Conservation (phyloP, 2,329 filamentous ascomycete species). For the Triangularia verruculosa region DNA sequence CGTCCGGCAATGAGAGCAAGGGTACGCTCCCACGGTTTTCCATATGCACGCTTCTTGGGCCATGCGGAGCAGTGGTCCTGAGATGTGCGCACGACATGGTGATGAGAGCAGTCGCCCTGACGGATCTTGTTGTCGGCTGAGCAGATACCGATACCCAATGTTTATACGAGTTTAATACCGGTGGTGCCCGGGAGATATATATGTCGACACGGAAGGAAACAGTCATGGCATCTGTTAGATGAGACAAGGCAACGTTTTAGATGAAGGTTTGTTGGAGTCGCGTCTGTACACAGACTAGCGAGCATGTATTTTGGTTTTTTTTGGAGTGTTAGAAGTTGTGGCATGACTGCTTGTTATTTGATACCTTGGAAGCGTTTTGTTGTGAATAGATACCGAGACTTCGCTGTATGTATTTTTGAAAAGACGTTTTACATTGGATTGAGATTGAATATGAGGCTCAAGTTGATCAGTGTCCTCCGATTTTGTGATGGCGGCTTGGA, state of each 20-base stretch:
- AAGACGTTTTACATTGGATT: not conserved
- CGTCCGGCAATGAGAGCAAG: not conserved
- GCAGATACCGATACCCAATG: conserved; percentile 3
- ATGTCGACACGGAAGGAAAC: not conserved
- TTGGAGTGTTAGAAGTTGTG: not conserved
- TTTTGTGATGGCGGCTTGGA: not conserved
- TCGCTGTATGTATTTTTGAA: not conserved
- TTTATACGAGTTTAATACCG: conserved; percentile 6
- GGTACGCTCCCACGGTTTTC: not conserved
- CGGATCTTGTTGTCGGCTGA: not conserved
- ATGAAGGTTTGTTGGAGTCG: not conserved
- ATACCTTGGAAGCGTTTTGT: conserved; percentile 2
- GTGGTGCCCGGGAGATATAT: not conserved
- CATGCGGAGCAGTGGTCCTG: not conserved
- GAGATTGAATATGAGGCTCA: not conserved
- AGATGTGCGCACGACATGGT: not conserved
- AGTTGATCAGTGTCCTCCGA: not conserved
- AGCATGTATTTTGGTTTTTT: not conserved
- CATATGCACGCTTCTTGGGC: not conserved
- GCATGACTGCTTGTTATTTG: conserved; percentile 2
- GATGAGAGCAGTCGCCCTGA: not conserved
- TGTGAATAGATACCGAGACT: conserved; percentile 1
- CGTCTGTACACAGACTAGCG: not conserved
- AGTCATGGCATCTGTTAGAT: not conserved
- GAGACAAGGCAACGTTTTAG: conserved; percentile 1